phyloP scores from a whole-genome alignment of 2,329 filamentous ascomycete genomes.

The Dothideomycetidae sp. region DNA sequence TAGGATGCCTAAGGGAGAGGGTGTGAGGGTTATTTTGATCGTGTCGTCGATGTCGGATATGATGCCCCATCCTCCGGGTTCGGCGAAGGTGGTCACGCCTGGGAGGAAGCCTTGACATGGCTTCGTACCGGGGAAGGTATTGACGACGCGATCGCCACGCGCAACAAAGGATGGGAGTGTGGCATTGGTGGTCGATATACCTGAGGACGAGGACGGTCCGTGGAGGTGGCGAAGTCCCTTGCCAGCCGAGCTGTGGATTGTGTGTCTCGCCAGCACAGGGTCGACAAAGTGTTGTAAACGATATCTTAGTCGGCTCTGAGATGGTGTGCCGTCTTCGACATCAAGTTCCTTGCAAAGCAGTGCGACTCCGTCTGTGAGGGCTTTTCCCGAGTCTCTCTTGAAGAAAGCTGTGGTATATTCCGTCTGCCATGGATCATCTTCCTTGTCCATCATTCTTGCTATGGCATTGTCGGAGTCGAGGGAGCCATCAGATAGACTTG shows the following conservation, averaged over 20 bases:
- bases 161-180: conserved; percentile 18
- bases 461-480: conserved; percentile 18
- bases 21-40: conserved; percentile 80
- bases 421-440: conserved; percentile 47
- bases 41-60: conserved; percentile 91
- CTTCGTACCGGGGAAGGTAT: conserved; percentile 13
- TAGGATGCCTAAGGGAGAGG: conserved; percentile 66
- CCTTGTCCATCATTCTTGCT: conserved; percentile 11
- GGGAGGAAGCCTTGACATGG: conserved; percentile 4
- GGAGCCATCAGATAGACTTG: conserved; percentile 2
- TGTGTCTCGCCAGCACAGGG: conserved; percentile 55
- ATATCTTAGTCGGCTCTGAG: conserved; percentile 38
- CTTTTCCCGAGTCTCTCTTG: conserved; percentile 52
- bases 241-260: conserved; percentile 49
- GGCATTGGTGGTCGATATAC: conserved; percentile 20
- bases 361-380: conserved; percentile 40
- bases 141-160: conserved; percentile 27
- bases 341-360: conserved; percentile 42
- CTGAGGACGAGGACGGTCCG: conserved; percentile 21
- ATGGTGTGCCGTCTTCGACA: conserved; percentile 40
- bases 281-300: conserved; percentile 67
- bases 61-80: conserved; percentile 66
- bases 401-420: conserved; percentile 79
- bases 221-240: conserved; percentile 23
- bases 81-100: conserved; percentile 51